Base-by-base conservation (phyloP, 192 early-diverging fungal species). In the Umbelopsis sp. region DNA sequence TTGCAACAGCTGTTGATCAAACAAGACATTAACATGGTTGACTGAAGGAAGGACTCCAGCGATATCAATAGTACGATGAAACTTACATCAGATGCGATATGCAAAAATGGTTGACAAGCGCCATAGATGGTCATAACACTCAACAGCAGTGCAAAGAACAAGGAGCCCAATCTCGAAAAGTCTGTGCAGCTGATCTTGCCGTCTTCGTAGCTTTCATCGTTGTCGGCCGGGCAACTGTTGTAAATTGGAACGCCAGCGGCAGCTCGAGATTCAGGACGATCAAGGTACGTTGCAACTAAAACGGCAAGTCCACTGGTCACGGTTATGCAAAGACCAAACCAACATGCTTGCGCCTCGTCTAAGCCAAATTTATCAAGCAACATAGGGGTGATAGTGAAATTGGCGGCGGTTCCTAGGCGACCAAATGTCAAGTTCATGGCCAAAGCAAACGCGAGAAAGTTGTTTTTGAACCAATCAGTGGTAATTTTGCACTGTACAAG, bases 401-500 rank as follows among this genome's bases (percentile, higher is more conserved):
- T 89, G 49, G 84, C 37, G 0, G 84, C 87, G 0, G 88, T 82
- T 1, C 81, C 85, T 10, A 90, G 66, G 46, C 87, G 71, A 16
- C 85, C 84, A 51, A 78, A 79, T 0, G 84, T 81, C 10, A 89
- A 67, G 71, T 86, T 85, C 41, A 88, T 22, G 1, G 82, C 80
- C 27, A 90, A 75, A 4, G 87, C 90, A 71, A 91, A 88, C 0
- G 86, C 87, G 10, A 91, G 72, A 52, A 80, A 84, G 13, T 82
- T 68, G 8, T 81, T 83, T 49, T 78, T 78, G 74, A 90, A 91
- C 86, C 85, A 88, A 47, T 84, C 81, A 4, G 87, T 88, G 13
- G 81, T 84, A 23, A 88, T 82, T 41, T 82, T 78, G 16, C 84
- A 81, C 69, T 88, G 84, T 9, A 78, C 87, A 20, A 91, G 87